A percentile compares a stretch with the other conserved stretches of the same genome.
Evolutionary conservation across 345 rosid species (phyloP).

Genomic region (Eucalyptus dawsonii): DNA sequence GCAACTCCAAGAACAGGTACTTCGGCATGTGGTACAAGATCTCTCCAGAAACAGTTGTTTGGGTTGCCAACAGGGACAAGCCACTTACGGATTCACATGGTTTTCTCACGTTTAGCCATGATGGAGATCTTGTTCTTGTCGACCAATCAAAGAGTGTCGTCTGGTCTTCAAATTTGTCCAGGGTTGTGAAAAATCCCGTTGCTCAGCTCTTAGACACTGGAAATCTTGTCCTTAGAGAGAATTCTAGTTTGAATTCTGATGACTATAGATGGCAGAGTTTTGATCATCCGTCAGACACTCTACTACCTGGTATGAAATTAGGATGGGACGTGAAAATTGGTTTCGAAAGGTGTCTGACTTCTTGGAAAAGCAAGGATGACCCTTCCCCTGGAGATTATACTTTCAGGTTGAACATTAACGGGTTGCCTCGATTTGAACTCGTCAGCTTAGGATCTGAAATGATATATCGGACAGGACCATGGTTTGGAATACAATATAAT

Average conservation of each 20-base stretch:
- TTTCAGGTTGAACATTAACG: neutral
- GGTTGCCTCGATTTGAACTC: neutral
- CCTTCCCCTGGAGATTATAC: slow-evolving; percentile 2
- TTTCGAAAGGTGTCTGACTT: neutral
- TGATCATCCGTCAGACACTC: slow-evolving; percentile 25
- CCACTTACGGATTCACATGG: slow-evolving; percentile 7
- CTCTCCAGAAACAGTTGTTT: slow-evolving; percentile 7
- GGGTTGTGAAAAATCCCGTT: too few species aligned
- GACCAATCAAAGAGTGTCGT: too few species aligned
- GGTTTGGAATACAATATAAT: too few species aligned
- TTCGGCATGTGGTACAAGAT: slow-evolving; percentile 32
- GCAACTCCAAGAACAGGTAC: slow-evolving; percentile 9
- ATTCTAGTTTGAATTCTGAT: neutral
- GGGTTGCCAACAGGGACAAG: slow-evolving; percentile 34
- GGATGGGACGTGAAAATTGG: slow-evolving; percentile 6
- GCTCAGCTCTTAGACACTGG: too few species aligned
- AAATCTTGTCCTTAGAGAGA: neutral
- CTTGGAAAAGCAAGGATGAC: slow-evolving; percentile 21
- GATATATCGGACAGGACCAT: neutral
- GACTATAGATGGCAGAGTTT: slow-evolving; percentile 28
- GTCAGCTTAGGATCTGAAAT: neutral
- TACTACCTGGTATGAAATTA: slow-evolving; percentile 27
- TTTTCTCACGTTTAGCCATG: neutral
- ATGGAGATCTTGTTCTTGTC: too few species aligned
- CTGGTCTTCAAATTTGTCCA: too few species aligned